Base-by-base conservation (phyloP, 73 alveolate genomes). In the Paramecium tetraurelia region DNA sequence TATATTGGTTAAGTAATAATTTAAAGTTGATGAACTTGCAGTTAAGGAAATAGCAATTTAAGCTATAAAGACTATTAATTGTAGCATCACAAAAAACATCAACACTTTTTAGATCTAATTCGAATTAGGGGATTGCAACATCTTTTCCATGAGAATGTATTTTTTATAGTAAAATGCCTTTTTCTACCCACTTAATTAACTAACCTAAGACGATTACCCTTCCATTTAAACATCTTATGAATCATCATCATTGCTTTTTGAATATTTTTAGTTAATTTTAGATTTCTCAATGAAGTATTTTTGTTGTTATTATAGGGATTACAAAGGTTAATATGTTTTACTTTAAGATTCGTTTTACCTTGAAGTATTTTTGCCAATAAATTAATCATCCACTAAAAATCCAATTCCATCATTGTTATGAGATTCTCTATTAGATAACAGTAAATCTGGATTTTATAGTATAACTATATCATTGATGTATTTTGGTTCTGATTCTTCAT, bases 401-500 rank as follows among this genome's bases (percentile, higher is more conserved):
- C 20, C 87, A 36, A 29, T 35, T 3, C 87, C 58, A 75, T 41
- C 57, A 21, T 48, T 48, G 18, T 80, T 80, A 22, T 24, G 57
- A 1, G 90, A 80, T 48, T 80, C 90, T 46, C 90, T 80, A 44
- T 80, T 80, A 1, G 90, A 80, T 24, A 80, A 20, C 3, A 80
- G 5, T 3, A 44, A 21, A 22, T 80, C 90, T 80, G 90, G 90
- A 35, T 36, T 72, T 24, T 80, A 8, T 5, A 44, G 10, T 0
- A 41, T 75, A 38, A 75, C 44, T 18, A 80, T 80, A 22, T 80
- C 90, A 80, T 80, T 80, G 6, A 72, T 72, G 10, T 72, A 72
- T 44, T 80, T 80, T 4, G 76, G 70, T 48, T 80, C 90, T 20
- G 90, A 80, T 3, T 80, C 90, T 46, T 80, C 90, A 80, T 80